Evolutionary conservation across 495 filamentous ascomycete species (phyloP), one percentile per base, ranked within the genome.

Genomic region (Neurospora sp.): DNA sequence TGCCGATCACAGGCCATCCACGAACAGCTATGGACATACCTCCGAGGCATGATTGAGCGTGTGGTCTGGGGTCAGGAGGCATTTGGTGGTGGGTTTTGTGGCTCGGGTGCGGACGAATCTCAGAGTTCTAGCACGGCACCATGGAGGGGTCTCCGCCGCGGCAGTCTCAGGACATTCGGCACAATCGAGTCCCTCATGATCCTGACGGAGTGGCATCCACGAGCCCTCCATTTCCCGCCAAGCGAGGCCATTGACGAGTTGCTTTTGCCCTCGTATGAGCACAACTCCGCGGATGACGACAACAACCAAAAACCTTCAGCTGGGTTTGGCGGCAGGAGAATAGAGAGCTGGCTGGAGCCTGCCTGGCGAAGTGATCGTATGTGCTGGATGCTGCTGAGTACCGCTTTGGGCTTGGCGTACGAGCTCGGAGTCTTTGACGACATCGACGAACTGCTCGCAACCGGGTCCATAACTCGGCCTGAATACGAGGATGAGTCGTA

Each of bases 351-450:
- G 92, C 88, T 97, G 39, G 96, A 98, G 80, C 96, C 96, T 18
- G 94, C 93, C n/a, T 94, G 94, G 92, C 85, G 95, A 75, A 97
- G 93, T 74, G 96, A 99, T 75, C 91, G 94, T 48, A 97, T 99
- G 94, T 97, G 93, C 76, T 98, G 96, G 96, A 98, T 97, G 93
- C 81, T 99, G 16, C 87, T 99, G 69, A 96, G 94, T 73, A 96
- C 92, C 39, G 94, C 93, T 6, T 90, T 96, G 83, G 90, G 94
- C 3, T 84, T 99, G 44, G 92, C 94, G 1, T 96, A 96, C 73
- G 96, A 99, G 81, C 88, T 99, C 20, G 96, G 96, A 18, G 93
- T 99, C 4, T 99, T 98, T 73, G 96, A 98, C 74, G 89, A 93
- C 59, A 91, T 92, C 72, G 92, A 90, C 70, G 90, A 90, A 73